A percentile compares a stretch with the other conserved stretches of the same genome.
Conservation (phyloP, 345 rosid genomes). For the Limnanthes douglasii region DNA sequence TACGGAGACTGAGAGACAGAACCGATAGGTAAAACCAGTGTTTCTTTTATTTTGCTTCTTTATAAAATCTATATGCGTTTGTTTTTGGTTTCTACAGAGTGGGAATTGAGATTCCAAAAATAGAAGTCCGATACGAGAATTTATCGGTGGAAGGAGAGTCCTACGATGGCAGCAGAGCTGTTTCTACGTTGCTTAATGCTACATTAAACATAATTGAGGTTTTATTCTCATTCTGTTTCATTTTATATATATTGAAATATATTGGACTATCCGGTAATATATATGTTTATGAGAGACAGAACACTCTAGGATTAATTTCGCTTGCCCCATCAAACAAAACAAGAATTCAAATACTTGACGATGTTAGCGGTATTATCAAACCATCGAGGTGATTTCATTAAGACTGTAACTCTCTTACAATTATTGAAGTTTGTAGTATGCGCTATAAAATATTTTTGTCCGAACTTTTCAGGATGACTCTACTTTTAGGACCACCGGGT, state of each 20-base stretch:
- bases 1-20: constrained; percentile 42
- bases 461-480: constrained; percentile 56
- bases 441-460: no score
- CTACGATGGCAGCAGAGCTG: constrained; percentile 74
- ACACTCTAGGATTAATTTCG: constrained; percentile 31
- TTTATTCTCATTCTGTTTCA: neutral
- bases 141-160: constrained; percentile 57
- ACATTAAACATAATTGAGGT: constrained; percentile 63
- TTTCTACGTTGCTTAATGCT: constrained; percentile 59
- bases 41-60: neutral
- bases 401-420: no score
- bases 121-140: constrained; percentile 67
- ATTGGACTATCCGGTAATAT: no score
- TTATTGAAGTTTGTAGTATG: no score
- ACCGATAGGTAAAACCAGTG: constrained; percentile 34
- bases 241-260: neutral
- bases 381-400: constrained; percentile 95
- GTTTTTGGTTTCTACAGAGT: no score
- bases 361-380: constrained; percentile 52
- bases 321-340: constrained; percentile 62
- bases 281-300: no score
- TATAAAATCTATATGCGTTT: no score
- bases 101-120: constrained; percentile 61
- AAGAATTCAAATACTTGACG: constrained; percentile 52
- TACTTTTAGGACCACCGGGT: constrained; percentile 82